Percentiles rank a stretch among this genome's conserved stretches.
phyloP scores from a whole-genome alignment of 345 rosid species.

The Physaria fendleri region DNA sequence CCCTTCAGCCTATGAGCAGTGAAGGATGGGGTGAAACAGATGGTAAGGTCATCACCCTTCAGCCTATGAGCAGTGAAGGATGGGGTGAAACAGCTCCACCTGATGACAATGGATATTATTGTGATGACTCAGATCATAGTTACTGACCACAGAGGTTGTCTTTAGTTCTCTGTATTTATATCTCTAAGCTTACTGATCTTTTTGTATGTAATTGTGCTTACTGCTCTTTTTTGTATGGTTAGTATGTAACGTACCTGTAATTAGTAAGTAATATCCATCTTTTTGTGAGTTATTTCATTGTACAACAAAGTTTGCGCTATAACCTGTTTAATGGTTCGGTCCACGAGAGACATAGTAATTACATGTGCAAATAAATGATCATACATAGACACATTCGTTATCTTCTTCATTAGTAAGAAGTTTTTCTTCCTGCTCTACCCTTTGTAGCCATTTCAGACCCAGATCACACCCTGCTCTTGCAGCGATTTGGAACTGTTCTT shows the following conservation, averaged over 20 bases:
- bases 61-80: conserved; percentile 45
- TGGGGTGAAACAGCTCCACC: conserved; percentile 33
- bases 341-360: background rate
- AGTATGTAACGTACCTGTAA: background rate
- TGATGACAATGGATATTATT: background rate
- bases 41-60: conserved; percentile 51
- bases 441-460: conserved; percentile 68
- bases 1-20: conserved; percentile 50
- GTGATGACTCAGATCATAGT: background rate
- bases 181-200: background rate
- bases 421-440: conserved; percentile 81
- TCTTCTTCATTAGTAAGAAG: conserved; percentile 31
- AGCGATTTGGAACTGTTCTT: conserved; percentile 67
- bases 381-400: conserved; percentile 13
- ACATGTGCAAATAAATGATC: background rate
- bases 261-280: background rate
- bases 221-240: background rate
- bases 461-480: conserved; percentile 70
- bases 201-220: background rate
- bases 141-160: background rate
- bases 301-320: background rate
- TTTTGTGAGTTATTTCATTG: conserved; percentile 1
- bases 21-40: conserved; percentile 59
- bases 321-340: background rate
- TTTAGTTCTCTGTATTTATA: background rate